phyloP scores from a whole-genome alignment of 331 rosid species.

The Cydonia oblonga region DNA sequence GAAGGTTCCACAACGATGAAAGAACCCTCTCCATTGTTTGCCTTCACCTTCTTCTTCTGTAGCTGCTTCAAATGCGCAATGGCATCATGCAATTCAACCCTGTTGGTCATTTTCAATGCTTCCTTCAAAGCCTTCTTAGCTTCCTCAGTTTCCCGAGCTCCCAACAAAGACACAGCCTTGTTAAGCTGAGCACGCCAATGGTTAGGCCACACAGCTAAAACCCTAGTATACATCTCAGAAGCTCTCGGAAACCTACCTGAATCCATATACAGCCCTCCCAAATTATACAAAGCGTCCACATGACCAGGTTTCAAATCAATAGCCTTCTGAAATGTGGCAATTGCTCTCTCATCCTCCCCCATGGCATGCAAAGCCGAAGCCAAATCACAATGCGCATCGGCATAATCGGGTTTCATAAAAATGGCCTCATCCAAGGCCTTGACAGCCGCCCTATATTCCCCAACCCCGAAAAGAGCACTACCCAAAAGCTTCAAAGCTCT shows the following conservation, averaged over 20 bases:
- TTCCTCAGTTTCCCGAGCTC: slow-evolving; percentile 44
- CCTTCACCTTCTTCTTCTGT: slow-evolving; percentile 39
- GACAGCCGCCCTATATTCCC: slow-evolving; percentile 42
- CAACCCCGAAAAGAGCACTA: slow-evolving; percentile 47
- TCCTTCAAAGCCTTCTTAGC: slow-evolving; percentile 44
- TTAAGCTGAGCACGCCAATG: slow-evolving; percentile 56
- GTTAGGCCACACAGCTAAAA: slow-evolving; percentile 44
- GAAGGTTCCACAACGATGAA: slow-evolving; percentile 26
- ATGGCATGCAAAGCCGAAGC: slow-evolving; percentile 48
- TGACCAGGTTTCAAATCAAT: slow-evolving; percentile 47
- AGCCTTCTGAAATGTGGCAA: slow-evolving; percentile 40
- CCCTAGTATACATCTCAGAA: slow-evolving; percentile 47
- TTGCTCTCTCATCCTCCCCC: slow-evolving; percentile 40
- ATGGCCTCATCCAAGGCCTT: slow-evolving; percentile 46
- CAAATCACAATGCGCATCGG: slow-evolving; percentile 48
- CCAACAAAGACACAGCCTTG: slow-evolving; percentile 45
- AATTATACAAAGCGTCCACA: slow-evolving; percentile 39
- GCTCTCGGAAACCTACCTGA: slow-evolving; percentile 40
- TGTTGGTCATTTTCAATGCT: slow-evolving; percentile 47
- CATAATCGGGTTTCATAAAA: slow-evolving; percentile 44
- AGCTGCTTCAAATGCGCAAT: slow-evolving; percentile 43
- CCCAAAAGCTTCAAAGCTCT: slow-evolving; percentile 50
- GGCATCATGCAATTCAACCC: slow-evolving; percentile 51
- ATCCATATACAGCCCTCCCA: slow-evolving; percentile 52
- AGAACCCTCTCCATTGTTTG: slow-evolving; percentile 32